Evolutionary conservation across 257 asterid species (phyloP).

Genomic region (Anisodus acutangulus): DNA sequence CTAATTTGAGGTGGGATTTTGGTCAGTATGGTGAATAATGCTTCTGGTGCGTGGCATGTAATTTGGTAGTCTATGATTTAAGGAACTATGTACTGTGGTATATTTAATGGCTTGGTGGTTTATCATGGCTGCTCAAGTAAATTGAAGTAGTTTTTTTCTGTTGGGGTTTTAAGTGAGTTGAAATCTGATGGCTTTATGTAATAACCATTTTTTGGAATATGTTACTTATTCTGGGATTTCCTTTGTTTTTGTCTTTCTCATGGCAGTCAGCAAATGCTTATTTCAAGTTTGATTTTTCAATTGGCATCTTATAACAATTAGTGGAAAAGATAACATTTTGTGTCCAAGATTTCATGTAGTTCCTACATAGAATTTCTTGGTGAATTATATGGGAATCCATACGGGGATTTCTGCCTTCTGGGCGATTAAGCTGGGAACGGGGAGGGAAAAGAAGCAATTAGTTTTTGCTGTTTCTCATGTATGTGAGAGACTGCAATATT

Average conservation of each 20-base stretch:
- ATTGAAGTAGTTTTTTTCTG: not conserved
- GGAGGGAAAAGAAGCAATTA: not conserved
- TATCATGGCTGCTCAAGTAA: not conserved
- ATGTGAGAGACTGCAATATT: not conserved
- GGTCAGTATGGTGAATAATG: conserved; percentile 13
- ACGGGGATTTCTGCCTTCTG: conserved; percentile 15
- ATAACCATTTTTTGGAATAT: not conserved
- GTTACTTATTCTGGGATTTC: not conserved
- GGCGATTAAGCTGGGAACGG: not conserved
- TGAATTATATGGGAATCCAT: conserved; percentile 5
- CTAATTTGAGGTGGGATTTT: conserved; percentile 20
- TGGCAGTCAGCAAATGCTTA: not conserved
- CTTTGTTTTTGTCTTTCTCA: not conserved
- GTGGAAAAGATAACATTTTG: not conserved
- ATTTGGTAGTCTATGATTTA: not conserved
- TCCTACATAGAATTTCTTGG: not conserved
- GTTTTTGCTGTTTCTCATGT: not conserved
- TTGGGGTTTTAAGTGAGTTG: not conserved
- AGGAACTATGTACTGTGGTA: not conserved
- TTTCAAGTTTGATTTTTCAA: not conserved
- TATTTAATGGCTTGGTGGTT: conserved; percentile 15
- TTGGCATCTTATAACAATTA: not conserved
- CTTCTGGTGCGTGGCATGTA: not conserved
- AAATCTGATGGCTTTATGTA: conserved; percentile 9
- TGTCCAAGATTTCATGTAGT: conserved; percentile 6